Conservation (phyloP, 1,139 yeast genomes). For the Debaryomycetaceae sp. region DNA sequence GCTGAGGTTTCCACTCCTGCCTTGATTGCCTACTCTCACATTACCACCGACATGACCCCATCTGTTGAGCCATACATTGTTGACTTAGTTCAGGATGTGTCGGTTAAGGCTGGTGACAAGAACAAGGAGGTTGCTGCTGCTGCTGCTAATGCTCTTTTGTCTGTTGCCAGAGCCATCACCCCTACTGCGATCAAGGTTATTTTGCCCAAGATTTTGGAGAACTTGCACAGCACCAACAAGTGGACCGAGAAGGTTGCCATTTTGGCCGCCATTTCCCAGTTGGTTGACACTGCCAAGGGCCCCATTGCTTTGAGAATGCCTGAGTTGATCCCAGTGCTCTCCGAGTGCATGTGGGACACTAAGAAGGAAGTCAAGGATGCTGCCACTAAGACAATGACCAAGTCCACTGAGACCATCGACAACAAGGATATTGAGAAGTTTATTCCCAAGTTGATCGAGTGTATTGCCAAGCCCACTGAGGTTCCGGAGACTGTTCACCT, state of each 20-base stretch:
- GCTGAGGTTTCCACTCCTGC: conserved; percentile 64
- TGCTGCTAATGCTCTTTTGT: conserved; percentile 68
- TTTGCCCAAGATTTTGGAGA: conserved; percentile 72
- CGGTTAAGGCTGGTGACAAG: conserved; percentile 88
- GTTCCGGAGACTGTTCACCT: conserved; percentile 98
- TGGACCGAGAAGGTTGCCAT: conserved; percentile 98
- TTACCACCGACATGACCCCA: conserved; percentile 83
- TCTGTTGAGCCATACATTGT: conserved; percentile 95
- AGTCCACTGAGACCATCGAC: conserved; percentile 95
- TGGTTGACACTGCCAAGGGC: conserved; percentile 92
- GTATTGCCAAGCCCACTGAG: conserved; percentile 94
- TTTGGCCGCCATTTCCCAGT: conserved; percentile 74
- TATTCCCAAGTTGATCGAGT: conserved; percentile 94
- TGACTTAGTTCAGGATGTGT: conserved; percentile 62
- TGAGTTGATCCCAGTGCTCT: conserved; percentile 94
- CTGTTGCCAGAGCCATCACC: conserved; percentile 77
- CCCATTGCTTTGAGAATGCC: conserved; percentile 99
- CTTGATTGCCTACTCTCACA: conserved; percentile 77
- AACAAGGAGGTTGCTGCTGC: conserved; percentile 65
- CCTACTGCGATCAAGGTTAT: conserved; percentile 91
- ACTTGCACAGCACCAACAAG: conserved; percentile 75
- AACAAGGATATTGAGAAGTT: conserved; percentile 99
- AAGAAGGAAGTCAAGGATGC: conserved; percentile 96
- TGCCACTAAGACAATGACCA: conserved; percentile 92
- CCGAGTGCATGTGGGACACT: conserved; percentile 99